Evolutionary conservation across 179 eudicot genomes (phyloP), one percentile per base, ranked within the genome.

Genomic region (Heliamphora pulchella): DNA sequence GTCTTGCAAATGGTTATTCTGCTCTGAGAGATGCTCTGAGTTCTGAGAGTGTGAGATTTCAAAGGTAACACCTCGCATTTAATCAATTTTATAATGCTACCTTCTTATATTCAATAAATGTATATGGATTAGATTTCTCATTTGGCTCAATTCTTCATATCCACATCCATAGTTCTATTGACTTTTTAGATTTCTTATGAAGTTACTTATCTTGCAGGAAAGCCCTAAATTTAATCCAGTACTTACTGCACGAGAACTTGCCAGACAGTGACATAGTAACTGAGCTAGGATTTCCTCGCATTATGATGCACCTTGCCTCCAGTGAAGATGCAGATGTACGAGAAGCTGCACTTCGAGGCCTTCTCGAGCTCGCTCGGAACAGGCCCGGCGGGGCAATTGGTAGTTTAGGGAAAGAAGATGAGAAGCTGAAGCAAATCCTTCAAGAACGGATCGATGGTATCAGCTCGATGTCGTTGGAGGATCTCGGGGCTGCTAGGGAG

Each of bases 1-100:
- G 98, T 47, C 93, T 94, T 75, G 96, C 97, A 74, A 94, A 94
- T 89, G 99, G 98, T 48, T 96, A 91, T 84, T 94, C 96, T 51
- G 93, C 88, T 75, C 84, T 96, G 8, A 91, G 85, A 83, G 99
- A 96, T 83, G 98, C 99, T 65, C 83, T 96, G 80, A 86, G 93
- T 78, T 88, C 96, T n/a, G 97, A 92, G 22, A 87, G 64, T 79
- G 90, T 83, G 59, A 86, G 94, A 87, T 89, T 90, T 68, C 97
- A 93, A 80, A 93, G 97, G 97, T 90, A 83, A 65, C 3, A 55
- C 75, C 18, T 10, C 17, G 8, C 77, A 64, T 9, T 43, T 39
- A 3, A 0, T n/a, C 6, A 39, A 39, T 7, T 31, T 31, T 11
- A 11, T 8, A 14, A 46, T 61, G 31, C 8, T 18, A 39, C 55